Base-by-base conservation (phyloP, 306 rosid species). In the Vigna radiata region DNA sequence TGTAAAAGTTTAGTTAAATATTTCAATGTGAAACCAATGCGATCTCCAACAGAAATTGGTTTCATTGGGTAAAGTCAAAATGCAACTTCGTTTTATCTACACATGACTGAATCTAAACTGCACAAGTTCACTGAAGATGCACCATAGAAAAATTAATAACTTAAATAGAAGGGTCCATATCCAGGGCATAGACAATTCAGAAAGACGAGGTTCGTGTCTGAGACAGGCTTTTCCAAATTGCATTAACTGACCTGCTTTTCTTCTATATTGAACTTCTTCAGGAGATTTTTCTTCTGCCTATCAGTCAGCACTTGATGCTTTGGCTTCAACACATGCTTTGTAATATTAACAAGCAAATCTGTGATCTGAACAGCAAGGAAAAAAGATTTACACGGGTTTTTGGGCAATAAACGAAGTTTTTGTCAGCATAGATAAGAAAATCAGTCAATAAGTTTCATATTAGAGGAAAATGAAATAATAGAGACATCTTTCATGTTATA, bases 271-370 rank as follows among this genome's bases (percentile, higher is more conserved):
- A 82, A 87, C 89, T 87, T 86, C 89, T 81, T 88, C 62, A 95
- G 83, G 56, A 95, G 93, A 66, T 82, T 86, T 66, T 78, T 77
- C 76, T 92, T 95, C 84, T 90, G 96, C 60, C 48, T 65, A 36
- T 86, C 86, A 14, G 93, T 88, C 67, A 95, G 85, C 54, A 90
- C 79, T 56, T 70, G 79, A 77, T 92, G 97, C 85, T 88, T 91
- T 72, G 99, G 97, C 92, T 87, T 95, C 81, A 95, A 76, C 27
- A 85, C 89, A 83, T 95, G 99, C 91, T 91, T 95, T 36, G 99
- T 92, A 62, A 90, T 85, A 79, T 95, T 95, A 58, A 95, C 92
- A 68, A 95, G 93, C 89, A 95, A 88, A 85, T 95, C 97, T 10
- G 99, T 90, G 54, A 95, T 95, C 99, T 95, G 92, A 73, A 72